Evolutionary conservation across 129 eudicot genomes (phyloP), one percentile per base, ranked within the genome.

Genomic region (Lactuca saligna): DNA sequence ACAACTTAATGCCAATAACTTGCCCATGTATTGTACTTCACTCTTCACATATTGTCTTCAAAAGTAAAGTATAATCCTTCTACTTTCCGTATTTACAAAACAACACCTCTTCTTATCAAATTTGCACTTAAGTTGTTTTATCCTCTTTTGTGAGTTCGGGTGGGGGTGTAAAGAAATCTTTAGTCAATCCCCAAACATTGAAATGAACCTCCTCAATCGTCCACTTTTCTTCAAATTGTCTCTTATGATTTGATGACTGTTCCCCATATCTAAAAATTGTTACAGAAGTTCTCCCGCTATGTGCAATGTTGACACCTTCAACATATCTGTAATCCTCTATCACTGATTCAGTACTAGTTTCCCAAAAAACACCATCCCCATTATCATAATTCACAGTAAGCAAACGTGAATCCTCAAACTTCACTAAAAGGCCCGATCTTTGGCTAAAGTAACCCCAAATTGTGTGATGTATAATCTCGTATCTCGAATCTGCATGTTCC

Each of bases 401-500:
- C 67, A 94, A 73, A 56, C 96, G 77, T 0, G 97, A 94, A 76
- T 94, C 99, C 75, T 90, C 99, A 72, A 94, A 88, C 68, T 94
- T 91, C 17, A 87, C 82, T 44, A 94, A 71, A 4, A 94, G 86
- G 20, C 99, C 99, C 1, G 99, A 89, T 75, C 99, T 74, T 80
- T 94, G 99, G 87, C 99, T 94, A 76, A 94, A 94, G 79, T 94
- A 94, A 12, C 99, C 99, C 97, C 97, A 94, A 12, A 90, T 68
- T 5, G 96, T 90, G 84, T 94, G 99, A 82, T 87, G 95, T 51
- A 90, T 89, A 62, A 94, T 87, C 75, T 94, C 99, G 46, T 81
- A 83, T 54, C 83, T 85, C 0, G 87, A 65, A 8, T 79, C 81
- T 38, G 89, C 82, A 53, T 94, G 99, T 57, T 81, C 94, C 73